Conservation (phyloP, 768 basidiomycete genomes). For the Russula sp. region DNA sequence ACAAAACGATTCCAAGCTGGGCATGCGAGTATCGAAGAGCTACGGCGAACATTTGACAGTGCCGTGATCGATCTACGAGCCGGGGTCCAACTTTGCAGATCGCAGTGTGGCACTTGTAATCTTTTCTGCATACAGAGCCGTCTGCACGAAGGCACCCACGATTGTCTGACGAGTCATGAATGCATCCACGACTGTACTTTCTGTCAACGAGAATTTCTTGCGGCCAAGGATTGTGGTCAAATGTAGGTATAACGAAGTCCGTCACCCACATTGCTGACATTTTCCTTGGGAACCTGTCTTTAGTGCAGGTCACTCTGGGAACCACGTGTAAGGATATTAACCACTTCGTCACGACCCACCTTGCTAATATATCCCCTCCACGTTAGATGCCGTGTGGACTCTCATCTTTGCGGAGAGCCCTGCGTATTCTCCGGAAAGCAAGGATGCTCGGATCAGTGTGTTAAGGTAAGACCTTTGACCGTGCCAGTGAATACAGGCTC, state of each 20-base stretch:
- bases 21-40: slow-evolving; percentile 39
- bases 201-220: slow-evolving; percentile 26
- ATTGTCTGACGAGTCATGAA: slow-evolving; percentile 44
- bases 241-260: slow-evolving; percentile 32
- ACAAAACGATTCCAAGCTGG: slow-evolving; percentile 38
- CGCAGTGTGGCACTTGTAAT: slow-evolving; percentile 41
- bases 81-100: slow-evolving; percentile 43
- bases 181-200: slow-evolving; percentile 43
- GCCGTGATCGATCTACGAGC: slow-evolving; percentile 39
- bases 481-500: neutral
- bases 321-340: slow-evolving; percentile 38
- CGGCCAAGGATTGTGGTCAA: slow-evolving; percentile 36
- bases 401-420: slow-evolving; percentile 46
- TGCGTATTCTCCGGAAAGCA: slow-evolving; percentile 40
- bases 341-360: neutral
- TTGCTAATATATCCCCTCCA: slow-evolving; percentile 21
- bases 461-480: slow-evolving; percentile 33
- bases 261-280: neutral
- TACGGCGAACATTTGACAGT: slow-evolving; percentile 41
- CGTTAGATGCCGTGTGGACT: slow-evolving; percentile 38
- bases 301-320: slow-evolving; percentile 51
- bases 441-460: slow-evolving; percentile 47
- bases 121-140: slow-evolving; percentile 41
- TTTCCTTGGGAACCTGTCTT: neutral
- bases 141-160: slow-evolving; percentile 40